phyloP scores from a whole-genome alignment of 1,284 basidiomycete genomes.

The Puccinia horiana region DNA sequence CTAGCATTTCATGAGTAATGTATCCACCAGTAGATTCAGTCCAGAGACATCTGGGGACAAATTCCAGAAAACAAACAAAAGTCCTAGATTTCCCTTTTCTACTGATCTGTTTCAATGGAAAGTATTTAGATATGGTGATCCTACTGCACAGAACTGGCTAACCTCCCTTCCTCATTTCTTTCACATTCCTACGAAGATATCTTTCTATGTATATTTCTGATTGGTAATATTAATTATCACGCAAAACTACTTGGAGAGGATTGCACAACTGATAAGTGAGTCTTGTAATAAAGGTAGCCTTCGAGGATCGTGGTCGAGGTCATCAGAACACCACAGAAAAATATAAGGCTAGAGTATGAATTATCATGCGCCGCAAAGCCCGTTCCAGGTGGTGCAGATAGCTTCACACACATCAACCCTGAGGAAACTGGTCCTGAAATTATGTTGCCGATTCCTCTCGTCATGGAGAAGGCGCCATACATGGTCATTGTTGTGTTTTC shows the following conservation, averaged over 20 bases:
- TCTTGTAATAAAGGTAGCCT: conserved; percentile 22
- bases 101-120: too few species aligned
- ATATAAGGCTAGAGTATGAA: conserved; percentile 18
- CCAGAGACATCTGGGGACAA: too few species aligned
- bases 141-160: too few species aligned
- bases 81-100: too few species aligned
- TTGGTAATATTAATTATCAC: neutral
- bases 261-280: neutral
- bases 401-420: conserved; percentile 52
- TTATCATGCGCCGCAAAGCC: conserved; percentile 30
- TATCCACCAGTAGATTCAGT: too few species aligned
- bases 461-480: conserved; percentile 60
- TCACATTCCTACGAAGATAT: neutral
- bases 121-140: too few species aligned
- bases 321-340: conserved; percentile 35
- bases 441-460: conserved; percentile 61
- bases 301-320: conserved; percentile 14
- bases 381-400: conserved; percentile 17
- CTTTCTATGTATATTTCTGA: conserved; percentile 7
- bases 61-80: too few species aligned
- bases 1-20: too few species aligned
- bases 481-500: conserved; percentile 56
- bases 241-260: neutral
- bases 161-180: neutral
- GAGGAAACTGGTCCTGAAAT: conserved; percentile 62